These are phyloP conservation scores for Penicillium sp. DNA, from an alignment of 2,329 filamentous ascomycete genomes.

Conservation along the genomic window DNA sequence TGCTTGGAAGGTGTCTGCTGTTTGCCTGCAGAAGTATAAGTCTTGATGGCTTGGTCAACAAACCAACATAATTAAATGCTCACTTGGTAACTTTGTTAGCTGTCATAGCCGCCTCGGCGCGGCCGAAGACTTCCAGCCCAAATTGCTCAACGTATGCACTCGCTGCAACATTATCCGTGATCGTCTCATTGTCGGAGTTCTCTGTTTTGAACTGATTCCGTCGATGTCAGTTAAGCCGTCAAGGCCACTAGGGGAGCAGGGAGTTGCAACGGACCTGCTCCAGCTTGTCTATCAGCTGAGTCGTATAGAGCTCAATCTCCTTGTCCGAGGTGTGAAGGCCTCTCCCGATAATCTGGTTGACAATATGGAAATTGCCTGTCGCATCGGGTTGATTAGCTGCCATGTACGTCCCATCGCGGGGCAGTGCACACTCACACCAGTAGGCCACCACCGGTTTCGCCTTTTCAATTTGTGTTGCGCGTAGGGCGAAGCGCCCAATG, in stretches of 20 bases:
- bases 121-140: constrained; percentile 76
- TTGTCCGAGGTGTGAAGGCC: constrained; percentile 72
- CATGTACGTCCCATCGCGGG: constrained; percentile 3
- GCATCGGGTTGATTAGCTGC: constrained; percentile 13
- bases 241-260: background rate
- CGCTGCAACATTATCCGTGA: constrained; percentile 77
- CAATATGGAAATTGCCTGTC: constrained; percentile 80
- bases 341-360: constrained; percentile 82
- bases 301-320: constrained; percentile 76
- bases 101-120: constrained; percentile 74
- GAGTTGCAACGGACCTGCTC: constrained; percentile 56
- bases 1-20: constrained; percentile 87
- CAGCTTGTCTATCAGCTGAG: constrained; percentile 80
- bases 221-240: background rate
- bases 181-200: constrained; percentile 71
- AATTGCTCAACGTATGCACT: constrained; percentile 95
- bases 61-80: constrained; percentile 7
- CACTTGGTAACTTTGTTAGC: constrained; percentile 79
- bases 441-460: constrained; percentile 86
- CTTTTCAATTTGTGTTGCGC: constrained; percentile 76
- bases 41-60: constrained; percentile 5
- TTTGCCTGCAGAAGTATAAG: constrained; percentile 57
- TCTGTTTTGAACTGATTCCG: constrained; percentile 60
- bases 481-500: constrained; percentile 74
- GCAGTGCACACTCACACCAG: constrained; percentile 66